Conservation (phyloP, 768 basidiomycete genomes). For the Pleurotus djamor region DNA sequence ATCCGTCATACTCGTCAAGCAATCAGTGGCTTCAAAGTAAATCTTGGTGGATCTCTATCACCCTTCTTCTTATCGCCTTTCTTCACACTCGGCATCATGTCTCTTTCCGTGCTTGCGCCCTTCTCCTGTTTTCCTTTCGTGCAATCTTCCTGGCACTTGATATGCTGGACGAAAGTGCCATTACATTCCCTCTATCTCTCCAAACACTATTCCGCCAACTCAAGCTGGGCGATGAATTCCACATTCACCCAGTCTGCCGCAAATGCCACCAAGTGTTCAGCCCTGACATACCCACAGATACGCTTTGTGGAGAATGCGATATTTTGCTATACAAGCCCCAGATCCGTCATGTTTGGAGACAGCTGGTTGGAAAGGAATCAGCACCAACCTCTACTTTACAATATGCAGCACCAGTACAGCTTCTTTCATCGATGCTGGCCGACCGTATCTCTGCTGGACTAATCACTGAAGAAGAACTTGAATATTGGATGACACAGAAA, state of each 20-base stretch:
- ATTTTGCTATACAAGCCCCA: slow-evolving; percentile 1
- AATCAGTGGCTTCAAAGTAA: not conserved
- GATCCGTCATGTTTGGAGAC: not conserved
- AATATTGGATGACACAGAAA: slow-evolving; percentile 9
- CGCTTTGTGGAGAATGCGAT: slow-evolving; percentile 2
- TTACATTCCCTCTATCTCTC: not conserved
- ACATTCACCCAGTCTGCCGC: not conserved
- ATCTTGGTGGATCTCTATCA: slow-evolving; percentile 12
- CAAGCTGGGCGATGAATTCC: not conserved
- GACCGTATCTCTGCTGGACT: slow-evolving; percentile 11
- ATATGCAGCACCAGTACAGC: slow-evolving; percentile 13
- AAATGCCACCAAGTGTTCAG: not conserved
- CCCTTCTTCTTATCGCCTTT: slow-evolving; percentile 13
- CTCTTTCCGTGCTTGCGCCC: slow-evolving; percentile 16
- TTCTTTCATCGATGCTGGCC: slow-evolving; percentile 6
- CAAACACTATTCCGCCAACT: slow-evolving; percentile 1
- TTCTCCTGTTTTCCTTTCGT: slow-evolving; percentile 11
- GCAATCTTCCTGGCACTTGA: slow-evolving; percentile 7
- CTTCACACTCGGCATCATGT: slow-evolving; percentile 19
- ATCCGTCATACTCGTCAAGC: not conserved
- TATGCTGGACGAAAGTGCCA: not conserved
- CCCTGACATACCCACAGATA: not conserved
- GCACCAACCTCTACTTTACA: not conserved
- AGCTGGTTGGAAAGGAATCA: not conserved
- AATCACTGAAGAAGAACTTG: slow-evolving; percentile 6